These are phyloP conservation scores for Cochlearia excelsa DNA, from an alignment of 345 rosid genomes.

Conservation along the genomic window DNA sequence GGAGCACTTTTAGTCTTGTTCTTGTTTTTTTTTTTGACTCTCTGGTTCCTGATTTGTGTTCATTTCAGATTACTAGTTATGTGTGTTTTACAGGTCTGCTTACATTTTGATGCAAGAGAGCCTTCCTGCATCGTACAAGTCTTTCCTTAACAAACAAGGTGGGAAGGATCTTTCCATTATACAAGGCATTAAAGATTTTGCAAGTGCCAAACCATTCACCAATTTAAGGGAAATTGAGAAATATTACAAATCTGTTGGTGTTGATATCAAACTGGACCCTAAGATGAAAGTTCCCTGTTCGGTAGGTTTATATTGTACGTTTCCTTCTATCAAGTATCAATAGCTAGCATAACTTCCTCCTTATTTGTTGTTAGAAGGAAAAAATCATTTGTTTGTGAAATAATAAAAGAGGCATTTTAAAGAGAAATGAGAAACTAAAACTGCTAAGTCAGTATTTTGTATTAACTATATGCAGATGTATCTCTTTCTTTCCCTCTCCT, in stretches of 20 bases:
- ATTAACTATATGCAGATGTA: neutral
- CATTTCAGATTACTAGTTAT: neutral
- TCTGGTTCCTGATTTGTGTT: conserved; percentile 1
- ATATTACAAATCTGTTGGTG: conserved; percentile 63
- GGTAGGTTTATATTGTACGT: conserved; percentile 40
- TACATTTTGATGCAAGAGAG: conserved; percentile 85
- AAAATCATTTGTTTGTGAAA: neutral
- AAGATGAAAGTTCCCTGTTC: conserved; percentile 79
- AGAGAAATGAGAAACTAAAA: neutral
- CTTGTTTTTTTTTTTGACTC: neutral
- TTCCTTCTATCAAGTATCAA: neutral
- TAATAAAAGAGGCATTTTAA: no score
- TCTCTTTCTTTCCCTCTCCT: neutral
- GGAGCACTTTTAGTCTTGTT: neutral
- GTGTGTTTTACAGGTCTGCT: conserved; percentile 62
- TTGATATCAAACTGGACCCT: conserved; percentile 72
- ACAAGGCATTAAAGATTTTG: conserved; percentile 76
- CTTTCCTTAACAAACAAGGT: conserved; percentile 87
- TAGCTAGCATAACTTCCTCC: neutral
- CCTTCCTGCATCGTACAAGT: conserved; percentile 84
- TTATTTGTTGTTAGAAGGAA: neutral
- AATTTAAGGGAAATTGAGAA: conserved; percentile 65
- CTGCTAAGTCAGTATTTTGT: neutral
- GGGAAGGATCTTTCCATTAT: conserved; percentile 66
- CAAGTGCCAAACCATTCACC: conserved; percentile 60